Conservation (phyloP, 2,329 filamentous ascomycete species). For the Trichoderma sp. region DNA sequence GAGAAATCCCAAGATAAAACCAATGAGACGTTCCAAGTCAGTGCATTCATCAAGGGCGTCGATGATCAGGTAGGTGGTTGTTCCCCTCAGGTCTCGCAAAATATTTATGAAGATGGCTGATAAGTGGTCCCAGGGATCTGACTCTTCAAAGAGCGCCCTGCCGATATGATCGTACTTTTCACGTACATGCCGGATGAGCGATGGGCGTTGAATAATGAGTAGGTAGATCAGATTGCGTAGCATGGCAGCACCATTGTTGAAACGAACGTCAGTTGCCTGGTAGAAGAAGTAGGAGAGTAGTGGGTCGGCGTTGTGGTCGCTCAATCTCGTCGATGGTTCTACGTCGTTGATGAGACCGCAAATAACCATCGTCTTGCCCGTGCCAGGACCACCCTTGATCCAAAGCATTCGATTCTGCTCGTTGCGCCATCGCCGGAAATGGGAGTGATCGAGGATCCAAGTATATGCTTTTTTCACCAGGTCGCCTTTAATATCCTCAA, state of each 20-base stretch:
- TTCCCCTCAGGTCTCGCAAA: background rate
- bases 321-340: background rate
- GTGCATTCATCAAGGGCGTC: background rate
- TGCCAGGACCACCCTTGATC: background rate
- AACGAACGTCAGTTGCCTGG: background rate
- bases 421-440: background rate
- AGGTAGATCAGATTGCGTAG: background rate
- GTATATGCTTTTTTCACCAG: background rate
- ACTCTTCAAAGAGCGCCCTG: background rate
- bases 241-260: background rate
- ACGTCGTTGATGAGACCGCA: background rate
- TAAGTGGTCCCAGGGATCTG: background rate
- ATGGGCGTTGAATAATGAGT: background rate
- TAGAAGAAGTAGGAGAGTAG: background rate
- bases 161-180: background rate
- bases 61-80: background rate
- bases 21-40: background rate
- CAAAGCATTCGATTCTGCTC: background rate
- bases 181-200: background rate
- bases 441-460: background rate
- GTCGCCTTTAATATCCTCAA: fast-evolving
- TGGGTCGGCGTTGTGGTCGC: background rate
- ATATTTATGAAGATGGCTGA: background rate
- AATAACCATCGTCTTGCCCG: background rate
- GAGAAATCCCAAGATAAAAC: background rate